A percentile compares a stretch with the other conserved stretches of the same genome.
These are phyloP conservation scores for Anthoceros angustus DNA, from an alignment of 225 moss, liverwort and hornwort species.

Conservation along the genomic window DNA sequence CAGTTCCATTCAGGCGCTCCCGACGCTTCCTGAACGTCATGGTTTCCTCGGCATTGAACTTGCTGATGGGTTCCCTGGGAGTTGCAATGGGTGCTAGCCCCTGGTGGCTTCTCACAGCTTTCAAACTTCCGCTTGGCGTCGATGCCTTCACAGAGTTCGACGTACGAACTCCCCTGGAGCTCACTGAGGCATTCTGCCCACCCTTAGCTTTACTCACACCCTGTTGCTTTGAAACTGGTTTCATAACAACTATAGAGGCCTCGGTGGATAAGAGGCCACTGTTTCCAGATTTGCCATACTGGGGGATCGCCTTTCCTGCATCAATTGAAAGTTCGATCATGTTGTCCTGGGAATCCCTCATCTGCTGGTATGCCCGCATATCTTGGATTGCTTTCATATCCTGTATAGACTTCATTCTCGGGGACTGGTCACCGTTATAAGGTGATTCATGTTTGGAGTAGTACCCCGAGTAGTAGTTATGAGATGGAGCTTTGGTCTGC, in stretches of 20 bases:
- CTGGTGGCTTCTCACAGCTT: not conserved
- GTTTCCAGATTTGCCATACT: not conserved
- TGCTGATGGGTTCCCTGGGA: not conserved
- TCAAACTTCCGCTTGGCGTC: not conserved
- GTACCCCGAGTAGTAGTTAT: not conserved
- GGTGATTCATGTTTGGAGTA: not conserved
- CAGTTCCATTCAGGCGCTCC: not conserved
- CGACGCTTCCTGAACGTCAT: constrained; percentile 1
- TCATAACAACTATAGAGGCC: not conserved
- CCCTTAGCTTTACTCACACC: not conserved
- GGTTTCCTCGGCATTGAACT: not conserved
- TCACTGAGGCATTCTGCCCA: not conserved
- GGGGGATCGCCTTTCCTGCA: not conserved
- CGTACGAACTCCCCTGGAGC: too few species aligned
- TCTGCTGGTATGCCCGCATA: not conserved
- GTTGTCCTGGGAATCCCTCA: not conserved
- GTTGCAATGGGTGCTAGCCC: not conserved
- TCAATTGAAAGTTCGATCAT: not conserved
- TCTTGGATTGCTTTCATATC: constrained; percentile 1
- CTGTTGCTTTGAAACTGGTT: not conserved
- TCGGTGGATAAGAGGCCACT: not conserved
- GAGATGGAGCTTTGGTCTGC: not conserved
- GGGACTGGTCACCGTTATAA: not conserved
- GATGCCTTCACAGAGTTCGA: too few species aligned
- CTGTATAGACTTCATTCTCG: not conserved